Conservation (phyloP, 2,329 filamentous ascomycete genomes). For the Penicillium griseofulvum region DNA sequence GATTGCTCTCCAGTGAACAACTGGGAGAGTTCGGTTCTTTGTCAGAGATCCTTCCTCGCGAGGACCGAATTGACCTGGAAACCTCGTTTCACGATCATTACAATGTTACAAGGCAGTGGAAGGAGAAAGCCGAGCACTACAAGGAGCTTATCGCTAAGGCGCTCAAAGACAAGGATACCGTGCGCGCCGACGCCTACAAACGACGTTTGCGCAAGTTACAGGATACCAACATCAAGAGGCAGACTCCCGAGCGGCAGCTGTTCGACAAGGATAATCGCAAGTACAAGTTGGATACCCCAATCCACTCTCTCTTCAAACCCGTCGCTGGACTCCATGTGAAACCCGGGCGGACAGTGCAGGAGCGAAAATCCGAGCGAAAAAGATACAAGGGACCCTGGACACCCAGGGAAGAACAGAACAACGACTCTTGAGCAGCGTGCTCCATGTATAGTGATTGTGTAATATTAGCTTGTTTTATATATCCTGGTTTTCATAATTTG, state of each 20-base stretch:
- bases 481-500: not conserved
- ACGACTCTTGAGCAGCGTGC: not conserved
- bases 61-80: slow-evolving; percentile 11
- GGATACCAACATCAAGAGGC: not conserved
- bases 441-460: not conserved
- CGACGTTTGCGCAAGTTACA: not conserved
- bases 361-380: not conserved
- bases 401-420: not conserved
- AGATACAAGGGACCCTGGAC: not conserved
- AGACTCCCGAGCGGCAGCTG: not conserved
- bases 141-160: not conserved
- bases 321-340: not conserved
- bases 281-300: not conserved
- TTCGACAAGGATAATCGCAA: slow-evolving; percentile 1
- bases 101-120: not conserved
- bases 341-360: not conserved
- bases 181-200: not conserved
- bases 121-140: not conserved
- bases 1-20: not conserved
- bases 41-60: slow-evolving; percentile 2
- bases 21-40: not conserved
- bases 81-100: not conserved
- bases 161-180: not conserved
- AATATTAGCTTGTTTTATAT: not conserved
- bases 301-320: not conserved